A percentile compares a stretch with the other conserved stretches of the same genome.
Evolutionary conservation across 345 rosid species (phyloP).

Genomic region (Camelina sativa): DNA sequence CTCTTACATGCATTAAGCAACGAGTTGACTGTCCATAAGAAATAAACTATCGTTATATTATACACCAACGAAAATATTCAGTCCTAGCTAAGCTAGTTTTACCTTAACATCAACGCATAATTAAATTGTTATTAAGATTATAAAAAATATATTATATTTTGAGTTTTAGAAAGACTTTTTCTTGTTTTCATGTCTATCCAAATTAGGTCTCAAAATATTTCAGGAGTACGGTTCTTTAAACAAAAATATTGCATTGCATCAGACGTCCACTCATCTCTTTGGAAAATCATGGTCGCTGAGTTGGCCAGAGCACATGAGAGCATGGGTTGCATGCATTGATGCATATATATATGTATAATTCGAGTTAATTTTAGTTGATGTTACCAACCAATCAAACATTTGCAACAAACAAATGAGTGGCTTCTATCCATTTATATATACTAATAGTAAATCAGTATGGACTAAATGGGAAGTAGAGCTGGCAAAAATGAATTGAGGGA

Average conservation of each 20-base stretch:
- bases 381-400: slow-evolving; percentile 29
- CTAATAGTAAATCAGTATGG: slow-evolving; percentile 25
- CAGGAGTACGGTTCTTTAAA: too few species aligned
- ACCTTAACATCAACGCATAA: too few species aligned
- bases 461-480: slow-evolving; percentile 24
- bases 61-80: too few species aligned
- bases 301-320: slow-evolving; percentile 39
- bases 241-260: background rate
- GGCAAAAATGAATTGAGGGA: slow-evolving; percentile 29
- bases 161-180: too few species aligned
- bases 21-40: background rate
- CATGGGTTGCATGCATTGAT: slow-evolving; percentile 38
- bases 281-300: slow-evolving; percentile 1
- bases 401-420: slow-evolving; percentile 34
- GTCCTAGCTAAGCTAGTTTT: too few species aligned
- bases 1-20: background rate
- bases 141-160: too few species aligned
- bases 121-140: too few species aligned
- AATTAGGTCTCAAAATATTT: too few species aligned
- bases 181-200: too few species aligned
- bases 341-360: slow-evolving; percentile 11
- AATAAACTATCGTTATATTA: background rate
- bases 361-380: slow-evolving; percentile 25
- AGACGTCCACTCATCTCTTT: background rate
- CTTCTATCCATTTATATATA: slow-evolving; percentile 21